These are phyloP conservation scores for Sequoia sempervirens DNA, from an alignment of 75 land plant genomes.

Conservation along the genomic window DNA sequence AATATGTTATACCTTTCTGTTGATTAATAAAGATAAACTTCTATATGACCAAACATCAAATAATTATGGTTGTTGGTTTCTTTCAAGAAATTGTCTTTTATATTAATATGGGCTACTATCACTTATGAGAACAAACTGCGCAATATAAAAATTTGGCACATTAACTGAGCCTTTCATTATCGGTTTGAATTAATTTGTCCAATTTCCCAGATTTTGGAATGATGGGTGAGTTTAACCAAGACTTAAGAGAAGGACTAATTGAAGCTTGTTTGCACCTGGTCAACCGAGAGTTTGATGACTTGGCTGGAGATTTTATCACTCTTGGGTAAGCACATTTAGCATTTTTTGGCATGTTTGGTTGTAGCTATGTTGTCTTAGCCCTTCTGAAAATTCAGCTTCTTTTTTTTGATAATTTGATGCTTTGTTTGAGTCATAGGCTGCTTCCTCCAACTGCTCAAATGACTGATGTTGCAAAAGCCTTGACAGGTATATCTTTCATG, in stretches of 20 bases:
- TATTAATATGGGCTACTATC: not conserved
- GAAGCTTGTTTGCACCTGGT: conserved; percentile 98
- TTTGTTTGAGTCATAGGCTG: conserved; percentile 40
- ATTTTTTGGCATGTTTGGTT: not conserved
- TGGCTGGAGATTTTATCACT: conserved; percentile 87
- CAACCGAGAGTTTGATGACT: conserved; percentile 90
- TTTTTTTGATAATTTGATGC: not conserved
- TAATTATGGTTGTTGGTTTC: not conserved
- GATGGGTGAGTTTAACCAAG: conserved; percentile 97
- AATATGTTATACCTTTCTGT: not conserved
- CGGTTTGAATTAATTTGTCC: not conserved
- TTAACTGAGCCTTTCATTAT: not conserved
- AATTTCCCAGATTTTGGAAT: conserved; percentile 88
- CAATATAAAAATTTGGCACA: not conserved
- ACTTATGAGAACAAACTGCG: not conserved
- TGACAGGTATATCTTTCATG: conserved; percentile 61
- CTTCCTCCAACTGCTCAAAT: conserved; percentile 89
- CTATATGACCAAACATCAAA: not conserved
- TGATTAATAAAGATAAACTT: not conserved
- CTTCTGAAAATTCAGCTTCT: not conserved
- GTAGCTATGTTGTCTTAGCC: not conserved
- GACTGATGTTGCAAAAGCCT: conserved; percentile 77
- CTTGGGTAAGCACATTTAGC: conserved; percentile 62
- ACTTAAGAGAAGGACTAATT: conserved; percentile 81
- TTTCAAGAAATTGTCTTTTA: not conserved